Conservation (phyloP, 2,329 filamentous ascomycete species). For the Colletotrichum chlorophyti region DNA sequence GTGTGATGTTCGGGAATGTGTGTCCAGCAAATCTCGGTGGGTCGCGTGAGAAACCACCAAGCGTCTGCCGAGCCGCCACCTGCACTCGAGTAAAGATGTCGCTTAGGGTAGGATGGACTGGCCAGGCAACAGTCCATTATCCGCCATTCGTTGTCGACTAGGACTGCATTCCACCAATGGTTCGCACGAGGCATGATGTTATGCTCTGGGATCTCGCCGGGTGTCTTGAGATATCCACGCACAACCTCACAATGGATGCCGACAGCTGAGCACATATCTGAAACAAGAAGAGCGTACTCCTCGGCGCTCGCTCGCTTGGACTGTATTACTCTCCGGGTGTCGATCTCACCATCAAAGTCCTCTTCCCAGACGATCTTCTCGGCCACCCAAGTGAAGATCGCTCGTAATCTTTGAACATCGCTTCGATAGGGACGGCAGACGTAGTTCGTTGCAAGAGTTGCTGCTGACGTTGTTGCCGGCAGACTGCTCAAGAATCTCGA, state of each 20-base stretch:
- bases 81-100: conserved; percentile 77
- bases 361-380: conserved; percentile 97
- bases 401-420: conserved; percentile 89
- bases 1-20: conserved; percentile 87
- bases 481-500: conserved; percentile 87
- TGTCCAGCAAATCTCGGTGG: conserved; percentile 92
- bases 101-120: conserved; percentile 85
- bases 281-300: conserved; percentile 87
- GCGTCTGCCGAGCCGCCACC: conserved; percentile 75
- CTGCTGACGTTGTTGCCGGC: conserved; percentile 81
- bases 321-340: conserved; percentile 84
- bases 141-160: conserved; percentile 94
- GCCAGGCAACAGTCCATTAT: conserved; percentile 95
- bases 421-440: conserved; percentile 93
- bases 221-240: conserved; percentile 87
- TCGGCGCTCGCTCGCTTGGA: conserved; percentile 84
- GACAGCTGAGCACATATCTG: conserved; percentile 92
- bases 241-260: conserved; percentile 89
- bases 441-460: conserved; percentile 86
- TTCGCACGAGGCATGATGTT: conserved; percentile 86
- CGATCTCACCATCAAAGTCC: conserved; percentile 84
- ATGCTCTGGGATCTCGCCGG: conserved; percentile 82
- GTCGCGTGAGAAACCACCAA: conserved; percentile 94
- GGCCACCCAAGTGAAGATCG: conserved; percentile 97
- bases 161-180: conserved; percentile 96